Evolutionary conservation across 1,139 yeast genomes (phyloP).

Genomic region (Scheffersomyces illinoinensis): DNA sequence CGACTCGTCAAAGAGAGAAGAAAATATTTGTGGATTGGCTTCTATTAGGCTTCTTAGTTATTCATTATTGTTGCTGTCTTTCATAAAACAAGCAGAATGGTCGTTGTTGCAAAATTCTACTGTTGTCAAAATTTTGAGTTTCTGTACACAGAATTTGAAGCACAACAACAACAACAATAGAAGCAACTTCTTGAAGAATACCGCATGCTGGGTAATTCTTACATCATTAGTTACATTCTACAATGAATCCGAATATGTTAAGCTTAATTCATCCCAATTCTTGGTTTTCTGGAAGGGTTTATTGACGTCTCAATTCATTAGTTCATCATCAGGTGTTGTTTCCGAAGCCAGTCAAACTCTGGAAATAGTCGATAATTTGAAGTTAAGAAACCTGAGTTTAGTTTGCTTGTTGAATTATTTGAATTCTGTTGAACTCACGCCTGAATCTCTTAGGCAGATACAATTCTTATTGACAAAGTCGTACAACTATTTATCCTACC

Average conservation of each 20-base stretch:
- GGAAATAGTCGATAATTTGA: constrained; percentile 40
- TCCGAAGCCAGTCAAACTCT: constrained; percentile 24
- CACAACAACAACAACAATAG: constrained; percentile 27
- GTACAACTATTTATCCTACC: constrained; percentile 41
- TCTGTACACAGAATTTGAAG: constrained; percentile 49
- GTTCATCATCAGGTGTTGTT: constrained; percentile 26
- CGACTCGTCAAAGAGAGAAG: constrained; percentile 15
- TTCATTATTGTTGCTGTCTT: constrained; percentile 39
- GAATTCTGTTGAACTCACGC: constrained; percentile 39
- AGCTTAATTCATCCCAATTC: constrained; percentile 73
- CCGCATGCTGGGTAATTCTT: constrained; percentile 67
- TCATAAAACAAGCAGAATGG: constrained; percentile 40
- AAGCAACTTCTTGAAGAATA: constrained; percentile 22
- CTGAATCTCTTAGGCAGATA: constrained; percentile 45
- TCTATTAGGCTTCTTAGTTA: constrained; percentile 32
- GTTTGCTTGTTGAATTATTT: constrained; percentile 44
- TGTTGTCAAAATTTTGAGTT: constrained; percentile 44
- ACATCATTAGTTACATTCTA: constrained; percentile 67
- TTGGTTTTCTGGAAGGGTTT: constrained; percentile 79
- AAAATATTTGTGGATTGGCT: constrained; percentile 23
- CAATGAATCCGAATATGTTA: constrained; percentile 50
- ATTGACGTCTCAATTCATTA: constrained; percentile 55
- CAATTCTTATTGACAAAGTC: constrained; percentile 46
- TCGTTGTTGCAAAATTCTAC: constrained; percentile 42
- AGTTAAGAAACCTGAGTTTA: constrained; percentile 41